These are phyloP conservation scores for Oryza brachyantha DNA, from an alignment of 176 grass and related monocot species.

Conservation along the genomic window DNA sequence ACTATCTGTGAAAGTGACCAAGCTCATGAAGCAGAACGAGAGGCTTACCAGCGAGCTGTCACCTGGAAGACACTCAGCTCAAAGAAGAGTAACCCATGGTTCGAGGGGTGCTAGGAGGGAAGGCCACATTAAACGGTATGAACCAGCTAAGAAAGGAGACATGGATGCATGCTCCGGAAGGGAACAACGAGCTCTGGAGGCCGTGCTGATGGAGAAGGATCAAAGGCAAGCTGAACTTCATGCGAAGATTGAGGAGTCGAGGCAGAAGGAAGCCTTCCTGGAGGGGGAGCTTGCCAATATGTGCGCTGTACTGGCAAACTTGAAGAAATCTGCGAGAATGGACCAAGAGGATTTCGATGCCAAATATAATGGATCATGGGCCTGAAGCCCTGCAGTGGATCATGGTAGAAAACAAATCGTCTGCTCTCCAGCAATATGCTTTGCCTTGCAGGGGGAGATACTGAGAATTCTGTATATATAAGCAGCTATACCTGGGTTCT, in stretches of 20 bases:
- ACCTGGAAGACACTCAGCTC: conserved; percentile 53
- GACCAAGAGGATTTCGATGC: conserved; percentile 38
- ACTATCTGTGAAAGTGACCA: conserved; percentile 72
- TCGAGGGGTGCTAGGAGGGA: conserved; percentile 40
- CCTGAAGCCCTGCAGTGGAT: neutral
- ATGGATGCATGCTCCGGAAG: conserved; percentile 40
- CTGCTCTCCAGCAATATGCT: neutral
- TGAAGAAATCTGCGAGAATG: conserved; percentile 51
- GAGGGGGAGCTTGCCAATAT: conserved; percentile 75
- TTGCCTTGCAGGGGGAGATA: conserved; percentile 5
- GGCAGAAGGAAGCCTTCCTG: conserved; percentile 67
- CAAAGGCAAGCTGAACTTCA: conserved; percentile 59
- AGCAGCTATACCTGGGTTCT: conserved; percentile 1
- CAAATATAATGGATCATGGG: conserved; percentile 22
- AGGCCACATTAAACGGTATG: conserved; percentile 42
- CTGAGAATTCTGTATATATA: conserved; percentile 14
- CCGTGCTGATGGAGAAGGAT: conserved; percentile 54
- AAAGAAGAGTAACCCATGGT: conserved; percentile 46
- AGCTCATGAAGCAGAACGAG: conserved; percentile 86
- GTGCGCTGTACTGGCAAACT: conserved; percentile 67
- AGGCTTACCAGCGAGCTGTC: conserved; percentile 56
- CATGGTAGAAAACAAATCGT: neutral
- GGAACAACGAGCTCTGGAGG: conserved; percentile 48
- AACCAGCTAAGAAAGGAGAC: conserved; percentile 52
- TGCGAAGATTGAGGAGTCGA: conserved; percentile 62